phyloP scores from a whole-genome alignment of 441 rosid genomes.

The Gossypium trilobum region DNA sequence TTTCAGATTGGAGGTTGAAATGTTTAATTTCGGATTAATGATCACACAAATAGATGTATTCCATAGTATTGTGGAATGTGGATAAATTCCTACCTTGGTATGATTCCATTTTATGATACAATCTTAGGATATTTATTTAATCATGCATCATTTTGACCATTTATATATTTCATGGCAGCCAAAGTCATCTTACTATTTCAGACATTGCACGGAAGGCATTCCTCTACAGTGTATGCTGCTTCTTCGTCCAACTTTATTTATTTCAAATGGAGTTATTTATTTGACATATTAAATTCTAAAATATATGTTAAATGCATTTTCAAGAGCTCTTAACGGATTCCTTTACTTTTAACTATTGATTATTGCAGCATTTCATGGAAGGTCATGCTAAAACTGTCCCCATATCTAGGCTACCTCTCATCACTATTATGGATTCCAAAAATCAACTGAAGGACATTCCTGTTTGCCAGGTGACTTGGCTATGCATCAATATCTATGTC shows the following conservation, averaged over 20 bases:
- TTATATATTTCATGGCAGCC: slow-evolving; percentile 43
- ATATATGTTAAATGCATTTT: background rate
- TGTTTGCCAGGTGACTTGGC: slow-evolving; percentile 65
- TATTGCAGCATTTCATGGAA: slow-evolving; percentile 90
- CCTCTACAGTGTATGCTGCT: slow-evolving; percentile 73
- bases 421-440: slow-evolving; percentile 62
- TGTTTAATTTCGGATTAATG: background rate
- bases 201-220: slow-evolving; percentile 98
- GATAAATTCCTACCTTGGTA: background rate
- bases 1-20: background rate
- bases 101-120: background rate
- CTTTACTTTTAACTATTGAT: slow-evolving; percentile 19
- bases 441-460: slow-evolving; percentile 78
- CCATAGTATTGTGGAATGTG: background rate
- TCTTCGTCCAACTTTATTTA: background rate
- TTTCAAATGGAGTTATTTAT: background rate
- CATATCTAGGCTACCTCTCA: slow-evolving; percentile 81
- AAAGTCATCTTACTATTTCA: slow-evolving; percentile 72
- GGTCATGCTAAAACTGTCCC: slow-evolving; percentile 96
- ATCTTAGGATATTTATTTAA: background rate
- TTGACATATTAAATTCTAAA: background rate
- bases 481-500: slow-evolving; percentile 13
- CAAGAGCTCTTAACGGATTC: slow-evolving; percentile 1
- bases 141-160: background rate
- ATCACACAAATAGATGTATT: background rate